Base-by-base conservation (phyloP, 495 filamentous ascomycete genomes). In the Rusavskia elegans region DNA sequence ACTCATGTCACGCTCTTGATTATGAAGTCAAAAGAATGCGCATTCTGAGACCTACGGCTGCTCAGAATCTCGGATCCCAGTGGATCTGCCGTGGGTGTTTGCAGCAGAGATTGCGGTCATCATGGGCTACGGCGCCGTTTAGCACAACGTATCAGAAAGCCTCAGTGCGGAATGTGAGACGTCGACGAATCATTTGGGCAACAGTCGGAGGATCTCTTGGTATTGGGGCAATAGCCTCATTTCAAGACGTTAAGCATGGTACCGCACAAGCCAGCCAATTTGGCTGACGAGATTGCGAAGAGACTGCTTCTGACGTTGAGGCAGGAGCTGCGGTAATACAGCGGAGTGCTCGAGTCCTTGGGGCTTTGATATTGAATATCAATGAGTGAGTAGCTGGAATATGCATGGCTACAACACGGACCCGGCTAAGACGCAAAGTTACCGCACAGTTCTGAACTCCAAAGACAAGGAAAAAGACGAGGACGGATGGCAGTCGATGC, bases 301-400 rank as follows among this genome's bases (percentile, higher is more conserved):
- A 35, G 32, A 11, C 9, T 35, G 13, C 32, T 35, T 35, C 32
- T 35, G 13, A 35, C 32, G 13, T 35, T 14, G 10, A 46, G 9
- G 16, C 44, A 46, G 44, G 44, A 25, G 19, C 23, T 29, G 74
- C 78, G 37, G 85, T 85, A n/a, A 73, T 74, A 4, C 77, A 83
- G 70, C 76, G 90, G 57, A 84, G 84, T 37, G 81, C 83, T 17
- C 78, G 90, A 32, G 89, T 98, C n/a, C 80, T 81, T 25, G 71
- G 74, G 16, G 75, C 85, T 21, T 65, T 98, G 54, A 77, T 79
- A 14, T 66, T 93, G 49, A 89, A 84, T 65, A 87, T 98, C 44
- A 90, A 90, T 61, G 90, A 98, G 85, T 96, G 73, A 63, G 85
- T 72, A 27, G 37, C 37, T 16, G 2, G n/a, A n/a, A 16, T 11